Base-by-base conservation (phyloP, 495 filamentous ascomycete species). In the Penicillium robsamsonii region DNA sequence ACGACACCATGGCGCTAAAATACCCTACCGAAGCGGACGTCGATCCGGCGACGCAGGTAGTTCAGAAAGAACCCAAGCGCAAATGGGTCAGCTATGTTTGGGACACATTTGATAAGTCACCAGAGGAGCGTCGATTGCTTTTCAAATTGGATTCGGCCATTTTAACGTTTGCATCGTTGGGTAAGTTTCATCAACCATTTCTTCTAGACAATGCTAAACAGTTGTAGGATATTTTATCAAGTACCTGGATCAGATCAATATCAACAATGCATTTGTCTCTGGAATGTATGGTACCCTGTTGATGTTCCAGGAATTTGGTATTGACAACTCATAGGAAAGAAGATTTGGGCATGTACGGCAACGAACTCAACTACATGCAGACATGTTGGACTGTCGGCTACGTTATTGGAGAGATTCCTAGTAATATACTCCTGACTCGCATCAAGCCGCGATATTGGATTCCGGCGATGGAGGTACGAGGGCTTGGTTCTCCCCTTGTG, bases 361-460 rank as follows among this genome's bases (percentile, higher is more conserved):
- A 81, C 41, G 59, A 88, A 60, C 64, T 78, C 3, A 76, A 74
- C 57, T 72, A 74, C 51, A 75, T 82, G 72, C 73, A 75, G 43
- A 77, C 80, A 3, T 76, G 70, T 50, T 88, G 81, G 79, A 87
- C 83, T 0, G 78, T 85, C 15, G 85, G 85, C 13, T 84, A 86
- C 57, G 79, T 87, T 2, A 73, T 87, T 42, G 84, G 83, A 12
- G 75, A 87, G 57, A 79, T 87, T 35, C 85, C 84, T 0, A 80
- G 76, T 62, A 83, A 86, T 59, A 70, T 87, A 18, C 72, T 86
- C 30, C 62, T 87, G 31, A 84, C 79, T 8, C 63, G 69, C 3
- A 57, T 87, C 8, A 75, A 80, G 9, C 84, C 83, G 0, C 76
- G 79, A 10, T 79, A 83, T 53, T 84, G 78, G 77, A 81, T 89